These are phyloP conservation scores for Sambucus nigra DNA, from an alignment of 129 eudicot species.

Conservation along the genomic window DNA sequence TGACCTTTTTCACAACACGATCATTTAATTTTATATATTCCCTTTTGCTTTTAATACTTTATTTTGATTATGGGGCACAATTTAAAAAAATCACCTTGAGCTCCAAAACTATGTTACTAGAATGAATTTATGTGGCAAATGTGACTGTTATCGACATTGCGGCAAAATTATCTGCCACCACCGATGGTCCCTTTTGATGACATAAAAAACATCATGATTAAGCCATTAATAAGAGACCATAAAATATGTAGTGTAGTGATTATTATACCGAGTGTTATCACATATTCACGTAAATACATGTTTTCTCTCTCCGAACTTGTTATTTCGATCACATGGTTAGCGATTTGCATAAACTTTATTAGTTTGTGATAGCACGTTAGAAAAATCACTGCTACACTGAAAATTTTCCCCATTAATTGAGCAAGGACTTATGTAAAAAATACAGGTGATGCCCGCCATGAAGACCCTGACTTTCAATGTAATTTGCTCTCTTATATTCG, in stretches of 20 bases:
- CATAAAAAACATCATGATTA: too few relatives aligned
- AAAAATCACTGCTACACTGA: too few relatives aligned
- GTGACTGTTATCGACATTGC: too few relatives aligned
- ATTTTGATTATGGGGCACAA: too few relatives aligned
- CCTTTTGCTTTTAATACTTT: background rate
- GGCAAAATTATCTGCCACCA: too few relatives aligned
- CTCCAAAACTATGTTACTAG: background rate
- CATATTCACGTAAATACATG: background rate
- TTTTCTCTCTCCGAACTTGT: background rate
- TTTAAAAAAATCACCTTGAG: background rate
- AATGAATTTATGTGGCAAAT: too few relatives aligned
- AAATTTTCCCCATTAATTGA: background rate
- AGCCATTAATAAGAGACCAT: too few relatives aligned
- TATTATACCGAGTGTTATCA: background rate
- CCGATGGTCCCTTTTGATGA: too few relatives aligned
- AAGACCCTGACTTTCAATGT: constrained; percentile 34
- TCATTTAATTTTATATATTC: background rate
- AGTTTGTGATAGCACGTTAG: too few relatives aligned
- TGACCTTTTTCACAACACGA: background rate
- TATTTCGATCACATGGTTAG: background rate
- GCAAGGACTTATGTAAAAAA: background rate
- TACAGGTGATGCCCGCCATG: constrained; percentile 28
- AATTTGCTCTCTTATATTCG: constrained; percentile 29
- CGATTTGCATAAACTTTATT: too few relatives aligned
- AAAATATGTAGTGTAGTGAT: too few relatives aligned